Conservation (phyloP, 2,329 filamentous ascomycete genomes). For the Colletotrichum lini region DNA sequence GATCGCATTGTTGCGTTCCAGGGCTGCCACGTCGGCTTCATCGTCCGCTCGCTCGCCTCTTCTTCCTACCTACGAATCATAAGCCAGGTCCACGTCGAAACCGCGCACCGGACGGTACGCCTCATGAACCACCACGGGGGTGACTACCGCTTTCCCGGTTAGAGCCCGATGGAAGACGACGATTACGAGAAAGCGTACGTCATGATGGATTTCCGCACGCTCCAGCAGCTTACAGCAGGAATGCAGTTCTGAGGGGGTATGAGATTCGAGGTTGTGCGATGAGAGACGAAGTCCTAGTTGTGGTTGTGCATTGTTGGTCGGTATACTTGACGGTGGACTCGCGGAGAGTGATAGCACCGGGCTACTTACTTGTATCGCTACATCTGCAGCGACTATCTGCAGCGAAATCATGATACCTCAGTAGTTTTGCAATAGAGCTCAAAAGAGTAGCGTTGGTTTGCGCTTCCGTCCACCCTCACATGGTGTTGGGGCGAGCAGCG, state of each 20-base stretch:
- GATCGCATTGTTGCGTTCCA: not conserved
- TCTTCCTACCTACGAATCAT: not conserved
- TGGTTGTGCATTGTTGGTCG: not conserved
- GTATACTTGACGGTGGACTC: no score
- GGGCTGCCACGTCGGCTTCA: not conserved
- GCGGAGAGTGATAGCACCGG: no score
- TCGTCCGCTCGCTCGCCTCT: not conserved
- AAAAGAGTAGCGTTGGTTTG: no score
- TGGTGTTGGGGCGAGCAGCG: no score
- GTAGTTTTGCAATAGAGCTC: no score
- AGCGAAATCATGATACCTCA: no score
- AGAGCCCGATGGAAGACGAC: not conserved
- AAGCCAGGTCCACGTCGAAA: not conserved
- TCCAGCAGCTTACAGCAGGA: not conserved
- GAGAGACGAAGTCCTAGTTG: not conserved
- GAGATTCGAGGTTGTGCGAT: not conserved
- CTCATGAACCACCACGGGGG: not conserved
- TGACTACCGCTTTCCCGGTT: not conserved
- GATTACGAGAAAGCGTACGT: not conserved
- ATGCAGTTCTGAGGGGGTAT: not conserved
- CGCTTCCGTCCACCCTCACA: no score
- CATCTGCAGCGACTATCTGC: no score
- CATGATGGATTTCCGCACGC: not conserved
- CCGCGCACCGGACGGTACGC: not conserved
- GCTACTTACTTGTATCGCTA: no score